Evolutionary conservation across 2,329 filamentous ascomycete species (phyloP).

Genomic region (Pseudogymnoascus sp.): DNA sequence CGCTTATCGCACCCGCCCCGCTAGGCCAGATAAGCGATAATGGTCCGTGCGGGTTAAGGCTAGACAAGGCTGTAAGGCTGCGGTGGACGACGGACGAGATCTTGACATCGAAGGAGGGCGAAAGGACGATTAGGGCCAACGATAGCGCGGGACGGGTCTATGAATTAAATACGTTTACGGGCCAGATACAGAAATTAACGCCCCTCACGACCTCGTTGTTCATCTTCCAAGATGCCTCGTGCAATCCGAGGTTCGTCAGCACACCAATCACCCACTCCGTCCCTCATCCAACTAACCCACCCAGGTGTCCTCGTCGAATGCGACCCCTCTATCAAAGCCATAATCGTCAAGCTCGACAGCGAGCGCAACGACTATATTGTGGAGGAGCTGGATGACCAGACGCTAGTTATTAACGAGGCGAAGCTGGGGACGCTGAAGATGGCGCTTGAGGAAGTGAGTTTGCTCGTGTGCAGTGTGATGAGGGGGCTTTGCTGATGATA

Average conservation of each 20-base stretch:
- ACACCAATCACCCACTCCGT: not conserved
- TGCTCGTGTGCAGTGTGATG: constrained; percentile 10
- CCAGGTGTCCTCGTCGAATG: constrained; percentile 69
- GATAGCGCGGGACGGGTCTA: not conserved
- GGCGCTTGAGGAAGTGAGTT: constrained; percentile 58
- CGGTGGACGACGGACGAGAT: not conserved
- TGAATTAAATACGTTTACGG: not conserved
- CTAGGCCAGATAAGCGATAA: not conserved
- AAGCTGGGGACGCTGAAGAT: constrained; percentile 62
- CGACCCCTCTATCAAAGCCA: constrained; percentile 81
- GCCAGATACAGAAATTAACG: not conserved
- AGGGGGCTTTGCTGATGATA: not conserved
- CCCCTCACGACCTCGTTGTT: not conserved
- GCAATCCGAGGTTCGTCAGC: not conserved
- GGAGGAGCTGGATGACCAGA: constrained; percentile 71
- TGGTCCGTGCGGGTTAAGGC: not conserved
- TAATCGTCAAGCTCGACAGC: constrained; percentile 70
- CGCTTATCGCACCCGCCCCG: not conserved
- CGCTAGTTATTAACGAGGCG: constrained; percentile 66
- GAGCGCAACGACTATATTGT: constrained; percentile 68
- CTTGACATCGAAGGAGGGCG: not conserved
- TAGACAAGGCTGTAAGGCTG: not conserved
- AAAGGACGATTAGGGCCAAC: not conserved
- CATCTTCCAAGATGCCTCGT: not conserved
- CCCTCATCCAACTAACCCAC: not conserved